phyloP scores from a whole-genome alignment of 305 asterid genomes.

The Fraxinus dipetala region DNA sequence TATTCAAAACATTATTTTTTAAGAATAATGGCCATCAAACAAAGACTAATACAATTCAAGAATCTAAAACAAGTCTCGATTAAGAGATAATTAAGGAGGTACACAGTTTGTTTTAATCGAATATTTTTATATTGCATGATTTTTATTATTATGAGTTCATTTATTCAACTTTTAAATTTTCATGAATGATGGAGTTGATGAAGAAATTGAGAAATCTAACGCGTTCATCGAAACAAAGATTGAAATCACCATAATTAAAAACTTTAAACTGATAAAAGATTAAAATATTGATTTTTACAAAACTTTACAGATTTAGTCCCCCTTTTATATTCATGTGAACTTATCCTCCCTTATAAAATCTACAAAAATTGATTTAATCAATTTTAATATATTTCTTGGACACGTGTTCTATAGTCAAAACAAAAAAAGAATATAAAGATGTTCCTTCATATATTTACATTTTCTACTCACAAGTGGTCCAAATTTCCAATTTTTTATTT shows the following conservation, averaged over 20 bases:
- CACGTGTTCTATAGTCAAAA: background rate
- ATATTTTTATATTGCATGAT: too few relatives aligned
- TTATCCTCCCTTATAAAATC: too few relatives aligned
- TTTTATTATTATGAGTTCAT: background rate
- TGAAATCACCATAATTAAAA: background rate
- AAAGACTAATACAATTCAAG: too few relatives aligned
- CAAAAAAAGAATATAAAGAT: background rate
- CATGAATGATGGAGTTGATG: background rate
- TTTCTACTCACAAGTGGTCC: background rate
- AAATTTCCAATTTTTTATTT: background rate
- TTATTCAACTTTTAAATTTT: too few relatives aligned
- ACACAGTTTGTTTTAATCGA: background rate
- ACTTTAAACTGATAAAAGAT: background rate
- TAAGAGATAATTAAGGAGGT: background rate
- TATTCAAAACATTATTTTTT: too few relatives aligned
- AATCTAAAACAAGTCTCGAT: background rate
- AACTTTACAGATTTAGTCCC: too few relatives aligned
- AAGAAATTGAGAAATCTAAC: too few relatives aligned
- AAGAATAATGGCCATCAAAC: too few relatives aligned
- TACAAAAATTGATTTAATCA: too few relatives aligned
- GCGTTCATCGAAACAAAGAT: background rate
- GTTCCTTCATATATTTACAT: too few relatives aligned
- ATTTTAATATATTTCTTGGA: background rate
- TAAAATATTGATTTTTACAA: background rate
- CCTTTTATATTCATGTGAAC: too few relatives aligned